Evolutionary conservation across 148 eudicot genomes (phyloP), one percentile per base, ranked within the genome.

Genomic region (Camellia japonica): DNA sequence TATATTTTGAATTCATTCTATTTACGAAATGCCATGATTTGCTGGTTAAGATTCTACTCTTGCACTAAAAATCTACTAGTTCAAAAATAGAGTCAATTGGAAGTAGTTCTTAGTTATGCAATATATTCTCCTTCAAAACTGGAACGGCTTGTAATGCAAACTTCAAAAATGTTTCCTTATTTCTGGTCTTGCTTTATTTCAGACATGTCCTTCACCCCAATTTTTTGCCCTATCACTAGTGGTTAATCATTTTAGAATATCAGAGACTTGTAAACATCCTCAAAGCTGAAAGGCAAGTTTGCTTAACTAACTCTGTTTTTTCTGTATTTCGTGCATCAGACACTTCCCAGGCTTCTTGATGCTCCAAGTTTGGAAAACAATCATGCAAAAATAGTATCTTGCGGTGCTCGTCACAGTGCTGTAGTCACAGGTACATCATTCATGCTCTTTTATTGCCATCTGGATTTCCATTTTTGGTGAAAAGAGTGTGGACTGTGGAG

Each of bases 341-440:
- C 94, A 69, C 84, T 93, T 75, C 99, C 99, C 14, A 88, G 94
- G 84, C 88, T 91, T 63, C 82, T 96, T 81, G 98, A 96, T 79
- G 93, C 98, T 68, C 89, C 99, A 13, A 84, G 89, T 81, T 65
- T 94, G 78, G 98, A 96, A 76, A 90, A 90, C 65, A 83, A 80
- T 44, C 84, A 88, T 76, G 95, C 90, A n/a, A 89, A 83, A 82
- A 75, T 81, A 3, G 86, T 96, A 71, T 96, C 99, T 64, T 96
- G 98, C 54, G 99, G 99, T 71, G 99, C 99, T 71, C 97, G 99
- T 56, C 99, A 96, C 80, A 92, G 91, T 87, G 95, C 99, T 67
- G 82, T 93, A 38, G 90, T 94, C 62, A 86, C 99, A 88, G 98
- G 99, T 96, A 85, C 54, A 70, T 74, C 12, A 41, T 72, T 9